Evolutionary conservation across 164 flowering plant species (phyloP), one percentile per base, ranked within the genome.

Genomic region (Berberis thunbergii): DNA sequence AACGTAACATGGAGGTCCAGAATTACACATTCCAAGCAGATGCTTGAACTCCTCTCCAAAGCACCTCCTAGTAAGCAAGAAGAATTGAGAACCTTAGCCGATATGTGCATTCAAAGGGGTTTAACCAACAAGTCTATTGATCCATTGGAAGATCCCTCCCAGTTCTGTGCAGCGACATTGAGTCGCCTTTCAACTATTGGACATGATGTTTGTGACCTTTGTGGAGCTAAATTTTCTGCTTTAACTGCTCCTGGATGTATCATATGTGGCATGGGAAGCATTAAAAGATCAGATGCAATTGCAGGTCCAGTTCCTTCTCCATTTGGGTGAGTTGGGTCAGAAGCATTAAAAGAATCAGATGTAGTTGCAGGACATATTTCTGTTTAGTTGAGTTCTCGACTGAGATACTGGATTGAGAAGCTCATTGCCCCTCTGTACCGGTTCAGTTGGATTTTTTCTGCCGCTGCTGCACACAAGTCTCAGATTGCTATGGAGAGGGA

Each of bases 241-340:
- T 76, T 95, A 44, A 71, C 89, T 4, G 45, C 94, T 41, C 97
- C 97, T 43, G 99, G 99, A 60, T 95, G 99, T 78, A 91, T 86
- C 61, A 81, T 91, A 6, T 95, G 99, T 81, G 99, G 99, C 7
- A 95, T 95, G 97, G 99, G 99, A 61, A 91, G 97, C 84, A 95
- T 95, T 59, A 89, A 89, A 68, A 84, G 99, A 75, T 95, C 99
- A 44, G 99, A 95, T 79, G 94, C 92, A 2, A 74, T 91, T 40
- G 73, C 78, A 42, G 78, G 67, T 1, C 85, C 96, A 40, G 88
- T 83, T 67, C 84, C 98, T 70, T 79, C 99, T n/a, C 99, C 97
- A 42, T 94, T 94, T 73, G 97, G 97, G 54, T 91, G 83, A 87
- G 66, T 13, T 26, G 26, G 26, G 26, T 26, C 26, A 26, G 26